Percentiles rank a stretch among this genome's conserved stretches.
Conservation (phyloP, 345 rosid genomes). For the Stellera chamaejasme region DNA sequence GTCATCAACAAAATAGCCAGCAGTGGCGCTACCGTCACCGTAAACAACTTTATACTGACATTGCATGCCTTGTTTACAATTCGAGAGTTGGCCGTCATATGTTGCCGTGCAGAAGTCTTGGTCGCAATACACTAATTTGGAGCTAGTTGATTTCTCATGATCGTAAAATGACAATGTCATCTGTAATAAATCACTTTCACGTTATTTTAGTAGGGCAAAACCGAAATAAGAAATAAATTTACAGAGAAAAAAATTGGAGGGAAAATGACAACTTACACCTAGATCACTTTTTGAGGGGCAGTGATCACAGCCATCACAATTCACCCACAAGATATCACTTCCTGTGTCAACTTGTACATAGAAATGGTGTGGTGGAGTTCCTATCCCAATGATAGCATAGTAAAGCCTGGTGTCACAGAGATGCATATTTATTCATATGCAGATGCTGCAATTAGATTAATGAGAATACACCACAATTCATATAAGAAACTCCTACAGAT, state of each 20-base stretch:
- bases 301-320: slow-evolving; percentile 49
- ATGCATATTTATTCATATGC: too few relatives aligned
- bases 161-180: slow-evolving; percentile 47
- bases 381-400: slow-evolving; percentile 61
- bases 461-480: too few relatives aligned
- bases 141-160: slow-evolving; percentile 34
- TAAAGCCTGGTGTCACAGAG: slow-evolving; percentile 43
- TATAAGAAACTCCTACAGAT: too few relatives aligned
- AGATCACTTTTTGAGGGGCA: slow-evolving; percentile 72
- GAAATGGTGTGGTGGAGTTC: slow-evolving; percentile 63
- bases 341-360: slow-evolving; percentile 93
- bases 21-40: slow-evolving; percentile 77
- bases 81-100: slow-evolving; percentile 29
- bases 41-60: slow-evolving; percentile 61
- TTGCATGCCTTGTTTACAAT: slow-evolving; percentile 33
- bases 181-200: slow-evolving; percentile 26
- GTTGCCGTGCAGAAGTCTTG: slow-evolving; percentile 52
- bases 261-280: slow-evolving; percentile 40
- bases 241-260: neutral
- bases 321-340: slow-evolving; percentile 90
- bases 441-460: too few relatives aligned
- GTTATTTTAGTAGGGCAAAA: neutral
- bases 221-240: neutral
- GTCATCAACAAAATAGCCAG: slow-evolving; percentile 60
- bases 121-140: slow-evolving; percentile 34